A percentile compares a stretch with the other conserved stretches of the same genome.
Conservation (phyloP, 768 basidiomycete species). For the Gymnopilus dilepis region DNA sequence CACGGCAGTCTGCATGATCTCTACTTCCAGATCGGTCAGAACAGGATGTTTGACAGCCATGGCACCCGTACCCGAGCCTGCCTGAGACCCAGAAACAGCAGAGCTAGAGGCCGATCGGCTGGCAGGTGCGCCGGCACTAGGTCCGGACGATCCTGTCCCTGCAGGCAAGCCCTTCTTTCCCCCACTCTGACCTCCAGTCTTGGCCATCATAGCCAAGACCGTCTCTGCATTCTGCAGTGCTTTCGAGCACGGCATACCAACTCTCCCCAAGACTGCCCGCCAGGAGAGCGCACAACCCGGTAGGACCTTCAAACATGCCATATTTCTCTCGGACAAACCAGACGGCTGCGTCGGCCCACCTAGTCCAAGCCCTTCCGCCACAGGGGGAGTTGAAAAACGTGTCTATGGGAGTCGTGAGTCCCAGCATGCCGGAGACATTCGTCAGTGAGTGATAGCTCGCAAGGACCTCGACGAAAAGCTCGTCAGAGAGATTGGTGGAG, state of each 20-base stretch:
- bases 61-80: conserved; percentile 24
- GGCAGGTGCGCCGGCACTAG: conserved; percentile 33
- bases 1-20: conserved; percentile 74
- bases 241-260: conserved; percentile 92
- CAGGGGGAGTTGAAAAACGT: conserved; percentile 87
- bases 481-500: conserved; percentile 89
- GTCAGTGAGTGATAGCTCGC: conserved; percentile 84
- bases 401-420: conserved; percentile 84
- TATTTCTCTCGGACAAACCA: conserved; percentile 85
- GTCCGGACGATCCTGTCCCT: conserved; percentile 11
- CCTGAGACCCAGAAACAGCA: conserved; percentile 31
- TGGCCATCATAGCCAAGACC: conserved; percentile 72
- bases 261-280: conserved; percentile 87
- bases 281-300: conserved; percentile 80
- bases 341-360: conserved; percentile 61
- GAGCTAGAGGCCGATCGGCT: conserved; percentile 43
- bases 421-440: conserved; percentile 89
- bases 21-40: conserved; percentile 74
- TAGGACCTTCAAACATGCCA: conserved; percentile 87
- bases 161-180: conserved; percentile 36
- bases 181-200: conserved; percentile 28
- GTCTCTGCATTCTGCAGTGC: conserved; percentile 95
- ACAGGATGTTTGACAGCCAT: conserved; percentile 56
- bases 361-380: conserved; percentile 75
- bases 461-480: conserved; percentile 88